Percentiles rank a stretch among this genome's conserved stretches.
Evolutionary conservation across 805 yeast genomes (phyloP).

Genomic region (Metahyphopichia silvanorum): DNA sequence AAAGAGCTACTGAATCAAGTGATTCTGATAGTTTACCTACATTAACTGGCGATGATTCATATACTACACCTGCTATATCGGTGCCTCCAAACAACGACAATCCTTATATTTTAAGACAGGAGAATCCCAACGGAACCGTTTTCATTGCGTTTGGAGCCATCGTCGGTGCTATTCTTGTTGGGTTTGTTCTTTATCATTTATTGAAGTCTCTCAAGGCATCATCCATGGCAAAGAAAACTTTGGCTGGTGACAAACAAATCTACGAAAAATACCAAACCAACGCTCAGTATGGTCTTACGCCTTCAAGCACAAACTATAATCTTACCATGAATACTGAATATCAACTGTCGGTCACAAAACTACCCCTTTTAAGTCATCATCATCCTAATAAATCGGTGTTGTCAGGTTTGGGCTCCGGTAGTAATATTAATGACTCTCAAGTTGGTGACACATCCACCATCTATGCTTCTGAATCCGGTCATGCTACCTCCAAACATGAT

Average conservation of each 20-base stretch:
- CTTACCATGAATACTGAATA: slow-evolving; percentile 11
- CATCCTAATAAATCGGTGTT: slow-evolving; percentile 16
- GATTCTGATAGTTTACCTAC: slow-evolving; percentile 12
- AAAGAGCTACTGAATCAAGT: too few species aligned
- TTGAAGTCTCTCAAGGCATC: slow-evolving; percentile 47
- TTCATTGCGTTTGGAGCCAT: slow-evolving; percentile 78
- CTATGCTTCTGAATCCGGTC: slow-evolving; percentile 26
- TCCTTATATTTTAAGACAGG: slow-evolving; percentile 57
- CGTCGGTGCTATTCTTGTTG: slow-evolving; percentile 55
- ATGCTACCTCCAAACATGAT: slow-evolving; percentile 35
- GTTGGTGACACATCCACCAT: slow-evolving; percentile 33
- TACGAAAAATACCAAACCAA: slow-evolving; percentile 31
- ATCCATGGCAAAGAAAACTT: slow-evolving; percentile 47
- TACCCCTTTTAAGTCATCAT: slow-evolving; percentile 31
- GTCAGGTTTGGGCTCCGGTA: slow-evolving; percentile 11
- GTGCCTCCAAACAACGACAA: slow-evolving; percentile 61
- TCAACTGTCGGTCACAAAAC: slow-evolving; percentile 24
- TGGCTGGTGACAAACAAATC: slow-evolving; percentile 25
- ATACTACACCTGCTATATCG: slow-evolving; percentile 46
- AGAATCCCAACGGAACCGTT: slow-evolving; percentile 70
- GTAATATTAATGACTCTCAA: slow-evolving; percentile 14
- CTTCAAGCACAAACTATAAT: slow-evolving; percentile 10
- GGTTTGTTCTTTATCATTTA: slow-evolving; percentile 51
- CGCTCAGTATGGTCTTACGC: slow-evolving; percentile 24
- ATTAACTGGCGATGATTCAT: slow-evolving; percentile 15